Evolutionary conservation across 1,284 basidiomycete genomes (phyloP), one percentile per base, ranked within the genome.

Genomic region (Cutaneotrichosporon daszewskae): DNA sequence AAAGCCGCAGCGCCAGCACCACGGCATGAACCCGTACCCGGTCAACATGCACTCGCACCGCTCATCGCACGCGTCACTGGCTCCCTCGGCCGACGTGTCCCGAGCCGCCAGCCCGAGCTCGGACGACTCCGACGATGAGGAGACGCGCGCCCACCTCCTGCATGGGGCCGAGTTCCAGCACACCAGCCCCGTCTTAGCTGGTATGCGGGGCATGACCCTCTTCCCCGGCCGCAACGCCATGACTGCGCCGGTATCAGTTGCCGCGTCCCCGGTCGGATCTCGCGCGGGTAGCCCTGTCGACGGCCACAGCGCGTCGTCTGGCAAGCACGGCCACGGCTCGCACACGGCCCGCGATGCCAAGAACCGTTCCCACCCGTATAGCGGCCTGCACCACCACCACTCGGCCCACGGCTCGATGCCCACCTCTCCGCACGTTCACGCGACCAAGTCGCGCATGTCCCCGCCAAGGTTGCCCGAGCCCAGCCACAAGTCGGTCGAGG

Each of bases 171-270:
- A 52, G 28, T 42, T 42, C 20, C 19, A 40, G 2, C 37, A 45
- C 13, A 40, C 43, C 14, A 48, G 46, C 52, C 88, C 89, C 1
- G 89, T 90, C 69, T 77, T 91, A 16, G 85, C 84, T 0, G 84
- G 87, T 4, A 74, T 94, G 64, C 79, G 83, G 44, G 82, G 62
- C 34, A 72, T 73, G 70, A 59, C 53, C n/a, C 50, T 72, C 20
- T 66, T 68, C 52, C 59, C 66, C 16, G 58, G 53, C 19, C 54
- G 58, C 23, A 60, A 64, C 39, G 59, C 64, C 0, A 59, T 57
- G 22, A 70, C 70, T 18, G 68, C 70, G 5, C 68, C 73, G 14
- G 60, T 59, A 5, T 69, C 67, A 5, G 55, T 61, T 12, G 55
- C 54, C 10, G 60, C 57, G 5, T 61, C 58, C 27, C 68, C 68